Base-by-base conservation (phyloP, 805 yeast species). In the Lipomyces sp. region DNA sequence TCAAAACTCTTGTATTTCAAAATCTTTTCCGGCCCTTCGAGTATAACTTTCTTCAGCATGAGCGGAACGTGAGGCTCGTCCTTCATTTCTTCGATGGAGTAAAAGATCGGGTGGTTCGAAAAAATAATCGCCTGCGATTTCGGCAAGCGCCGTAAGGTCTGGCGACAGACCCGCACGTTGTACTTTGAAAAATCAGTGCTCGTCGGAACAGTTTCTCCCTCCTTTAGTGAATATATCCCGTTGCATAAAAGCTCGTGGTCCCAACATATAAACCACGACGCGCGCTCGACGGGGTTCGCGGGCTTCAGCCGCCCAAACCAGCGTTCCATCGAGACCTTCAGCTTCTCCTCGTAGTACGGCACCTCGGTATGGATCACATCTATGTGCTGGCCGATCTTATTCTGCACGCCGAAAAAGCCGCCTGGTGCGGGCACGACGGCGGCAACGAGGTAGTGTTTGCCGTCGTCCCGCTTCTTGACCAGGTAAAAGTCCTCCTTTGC, bases 381-480 rank as follows among this genome's bases (percentile, higher is more conserved):
- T 42, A 83, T 65, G 46, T 75, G 76, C 60, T 73, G 75, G 19
- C 89, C 89, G 41, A 84, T 59, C 58, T 83, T 83, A 50, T 74
- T 62, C 58, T 72, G 65, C 47, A 83, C 78, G 48, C 83, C 83
- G 67, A 84, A 83, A 1, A 83, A 78, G 3, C 89, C 89, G 42
- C 90, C 90, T 2, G 89, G 88, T 65, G 83, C 83, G 4, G 88
- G 87, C 34, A 83, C 89, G 1, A 84, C 87, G 3, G 85, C 88
- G 1, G 86, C 90, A 33, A 74, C 76, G 47, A 83, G 69, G 64
- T 83, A 81, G 65, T 83, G 88, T 39, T 63, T 60, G 1, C 80
- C 85, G 57, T 79, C 77, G 0, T 70, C 75, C 53, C 79, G 75
- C 60, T 81, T 76, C 62, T 71, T 63, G 39, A 82, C 88, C 34